phyloP scores from a whole-genome alignment of 352 stramenopile genomes.

The Pythium diclinum region DNA sequence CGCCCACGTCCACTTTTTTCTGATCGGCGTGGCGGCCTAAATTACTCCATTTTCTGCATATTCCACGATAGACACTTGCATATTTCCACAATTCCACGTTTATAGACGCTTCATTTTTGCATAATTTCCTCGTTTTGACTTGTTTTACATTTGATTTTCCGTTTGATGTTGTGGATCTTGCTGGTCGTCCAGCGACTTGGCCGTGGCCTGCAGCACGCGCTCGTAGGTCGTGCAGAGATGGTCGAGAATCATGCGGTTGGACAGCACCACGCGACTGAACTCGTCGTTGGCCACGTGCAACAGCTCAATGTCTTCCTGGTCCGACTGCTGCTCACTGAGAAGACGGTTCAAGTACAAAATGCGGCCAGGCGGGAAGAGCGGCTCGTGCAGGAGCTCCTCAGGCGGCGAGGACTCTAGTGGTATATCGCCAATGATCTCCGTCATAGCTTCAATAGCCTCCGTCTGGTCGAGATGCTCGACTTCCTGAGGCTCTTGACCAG shows the following conservation, averaged over 20 bases:
- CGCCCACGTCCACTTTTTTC: slow-evolving; percentile 23
- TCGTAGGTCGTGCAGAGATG: slow-evolving; percentile 87
- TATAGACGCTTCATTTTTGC: slow-evolving; percentile 4
- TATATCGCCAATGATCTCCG: background rate
- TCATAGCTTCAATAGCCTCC: background rate
- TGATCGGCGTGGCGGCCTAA: slow-evolving; percentile 8
- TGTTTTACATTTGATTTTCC: background rate
- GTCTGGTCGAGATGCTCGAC: background rate
- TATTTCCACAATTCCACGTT: background rate
- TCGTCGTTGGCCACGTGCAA: slow-evolving; percentile 63
- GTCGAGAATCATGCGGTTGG: slow-evolving; percentile 81
- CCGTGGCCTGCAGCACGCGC: slow-evolving; percentile 36
- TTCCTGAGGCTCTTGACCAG: no score
- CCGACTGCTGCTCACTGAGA: background rate
- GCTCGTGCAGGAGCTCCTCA: slow-evolving; percentile 37
- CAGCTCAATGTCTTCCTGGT: slow-evolving; percentile 41
- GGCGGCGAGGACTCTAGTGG: background rate
- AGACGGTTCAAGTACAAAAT: slow-evolving; percentile 66
- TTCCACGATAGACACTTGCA: background rate
- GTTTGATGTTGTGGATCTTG: background rate
- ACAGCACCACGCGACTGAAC: slow-evolving; percentile 72
- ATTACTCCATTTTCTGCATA: slow-evolving; percentile 1
- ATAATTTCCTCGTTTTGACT: background rate
- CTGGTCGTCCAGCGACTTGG: background rate
- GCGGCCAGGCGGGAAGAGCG: slow-evolving; percentile 64